Base-by-base conservation (phyloP, 495 filamentous ascomycete genomes). In the Physcia stellaris region DNA sequence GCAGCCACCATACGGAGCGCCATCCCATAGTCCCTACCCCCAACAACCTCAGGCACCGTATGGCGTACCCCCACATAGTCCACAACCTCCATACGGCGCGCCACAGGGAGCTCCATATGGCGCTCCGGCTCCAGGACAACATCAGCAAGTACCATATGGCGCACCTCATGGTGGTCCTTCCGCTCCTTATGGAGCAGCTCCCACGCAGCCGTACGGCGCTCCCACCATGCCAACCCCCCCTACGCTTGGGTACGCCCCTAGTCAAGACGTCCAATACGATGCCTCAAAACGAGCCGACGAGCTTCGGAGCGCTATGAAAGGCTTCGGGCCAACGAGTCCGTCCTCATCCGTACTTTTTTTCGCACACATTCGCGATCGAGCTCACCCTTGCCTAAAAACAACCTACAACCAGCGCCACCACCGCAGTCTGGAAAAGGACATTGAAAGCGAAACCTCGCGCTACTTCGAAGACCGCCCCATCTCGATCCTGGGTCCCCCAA, bases 271-370 rank as follows among this genome's bases (percentile, higher is more conserved):
- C 18, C 67, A 64, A 4, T 79, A 72, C 52, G 75, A 86, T 40
- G 75, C 68, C 34, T 64, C 58, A 2, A 51, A 57, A 2, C 73
- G 92, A 40, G 82, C 83, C 0, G 70, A 85, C 34, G 66, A 57
- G 6, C 64, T 93, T 17, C 68, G 83, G 37, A 71, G 70, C 48
- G 84, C 88, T 2, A 93, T 93, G 81, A 92, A 92, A 62, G 85
- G 87, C 6, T 79, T 90, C 41, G 87, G 86, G 29, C n/a, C n/a
- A n/a, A 94, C 87, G 0, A 76, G 94, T 48, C 86, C 93, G 55
- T 73, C 71, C 35, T 56, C 70, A 0, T 63, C 94, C 1, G 81
- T 86, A 47, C 57, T 60, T 0, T 59, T 79, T 12, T 62, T 96
- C 16, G 61, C 75, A 0, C 64, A 55, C 20, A 72, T 80, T 37